phyloP scores from a whole-genome alignment of 768 basidiomycete genomes.

The Boletus patriciae region DNA sequence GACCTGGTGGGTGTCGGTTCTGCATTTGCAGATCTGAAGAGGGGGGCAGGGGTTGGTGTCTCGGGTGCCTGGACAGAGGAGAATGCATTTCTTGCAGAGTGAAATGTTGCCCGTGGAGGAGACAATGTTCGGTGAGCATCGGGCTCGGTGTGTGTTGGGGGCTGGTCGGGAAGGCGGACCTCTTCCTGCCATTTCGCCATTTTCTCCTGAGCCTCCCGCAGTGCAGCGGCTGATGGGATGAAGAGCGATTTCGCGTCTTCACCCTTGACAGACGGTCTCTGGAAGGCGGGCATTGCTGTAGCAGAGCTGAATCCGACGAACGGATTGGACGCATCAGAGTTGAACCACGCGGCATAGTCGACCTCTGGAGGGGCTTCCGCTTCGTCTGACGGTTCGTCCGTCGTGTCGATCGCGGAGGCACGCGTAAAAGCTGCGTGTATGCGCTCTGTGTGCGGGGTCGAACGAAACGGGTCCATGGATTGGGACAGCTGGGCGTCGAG shows the following conservation, averaged over 20 bases:
- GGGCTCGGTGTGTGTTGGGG: constrained; percentile 22
- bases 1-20: constrained; percentile 11
- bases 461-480: not conserved
- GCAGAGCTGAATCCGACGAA: constrained; percentile 42
- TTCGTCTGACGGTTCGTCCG: constrained; percentile 6
- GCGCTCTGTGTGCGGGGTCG: no score
- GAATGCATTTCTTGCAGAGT: constrained; percentile 38
- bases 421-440: constrained; percentile 21
- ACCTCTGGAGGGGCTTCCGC: constrained; percentile 36
- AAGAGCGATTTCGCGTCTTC: constrained; percentile 31
- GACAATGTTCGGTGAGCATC: constrained; percentile 5
- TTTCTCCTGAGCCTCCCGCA: constrained; percentile 55
- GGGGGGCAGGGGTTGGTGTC: constrained; percentile 41
- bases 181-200: constrained; percentile 50
- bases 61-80: constrained; percentile 32
- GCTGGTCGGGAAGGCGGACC: constrained; percentile 8
- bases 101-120: constrained; percentile 35
- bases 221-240: constrained; percentile 54
- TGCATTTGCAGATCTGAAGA: constrained; percentile 27
- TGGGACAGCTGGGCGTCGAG: constrained; percentile 50
- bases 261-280: constrained; percentile 14
- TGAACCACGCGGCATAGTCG: constrained; percentile 54
- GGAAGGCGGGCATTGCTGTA: constrained; percentile 19
- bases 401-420: constrained; percentile 13
- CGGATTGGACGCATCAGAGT: constrained; percentile 31